Percentiles rank a stretch among this genome's conserved stretches.
Conservation (phyloP, 176 grass and related monocot genomes). For the Juncus inflexus region DNA sequence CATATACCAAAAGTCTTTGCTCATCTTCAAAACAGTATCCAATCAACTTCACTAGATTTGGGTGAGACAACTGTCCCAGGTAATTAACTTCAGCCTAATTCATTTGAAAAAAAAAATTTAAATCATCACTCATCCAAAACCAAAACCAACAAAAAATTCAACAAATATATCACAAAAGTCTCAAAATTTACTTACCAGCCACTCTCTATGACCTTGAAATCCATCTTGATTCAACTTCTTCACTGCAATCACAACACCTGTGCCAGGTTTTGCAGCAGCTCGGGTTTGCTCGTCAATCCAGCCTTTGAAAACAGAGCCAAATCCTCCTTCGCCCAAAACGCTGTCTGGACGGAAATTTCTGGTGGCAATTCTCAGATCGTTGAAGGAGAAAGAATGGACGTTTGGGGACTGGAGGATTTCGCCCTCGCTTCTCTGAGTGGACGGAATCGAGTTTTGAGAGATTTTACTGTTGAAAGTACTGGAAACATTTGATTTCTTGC, state of each 20-base stretch:
- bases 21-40: conserved; percentile 94
- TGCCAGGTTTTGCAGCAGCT: conserved; percentile 55
- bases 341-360: conserved; percentile 86
- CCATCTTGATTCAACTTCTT: conserved; percentile 95
- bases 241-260: conserved; percentile 74
- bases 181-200: conserved; percentile 59
- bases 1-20: conserved; percentile 85
- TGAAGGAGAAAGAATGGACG: conserved; percentile 64
- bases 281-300: conserved; percentile 87
- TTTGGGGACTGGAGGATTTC: conserved; percentile 85
- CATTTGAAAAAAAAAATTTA: conserved; percentile 22
- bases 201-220: conserved; percentile 85
- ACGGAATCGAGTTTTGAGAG: conserved; percentile 51
- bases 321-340: conserved; percentile 80
- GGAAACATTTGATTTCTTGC: conserved; percentile 32
- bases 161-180: neutral
- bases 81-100: conserved; percentile 94
- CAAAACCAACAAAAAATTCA: neutral
- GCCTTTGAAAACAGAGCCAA: conserved; percentile 91
- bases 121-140: neutral
- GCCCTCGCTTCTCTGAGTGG: conserved; percentile 53
- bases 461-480: conserved; percentile 50
- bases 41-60: conserved; percentile 83
- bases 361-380: conserved; percentile 62
- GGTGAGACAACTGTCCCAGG: conserved; percentile 73